Percentiles rank a stretch among this genome's conserved stretches.
Evolutionary conservation across 371 early-diverging fungal genomes (phyloP).

Genomic region (Mortierella sp.): DNA sequence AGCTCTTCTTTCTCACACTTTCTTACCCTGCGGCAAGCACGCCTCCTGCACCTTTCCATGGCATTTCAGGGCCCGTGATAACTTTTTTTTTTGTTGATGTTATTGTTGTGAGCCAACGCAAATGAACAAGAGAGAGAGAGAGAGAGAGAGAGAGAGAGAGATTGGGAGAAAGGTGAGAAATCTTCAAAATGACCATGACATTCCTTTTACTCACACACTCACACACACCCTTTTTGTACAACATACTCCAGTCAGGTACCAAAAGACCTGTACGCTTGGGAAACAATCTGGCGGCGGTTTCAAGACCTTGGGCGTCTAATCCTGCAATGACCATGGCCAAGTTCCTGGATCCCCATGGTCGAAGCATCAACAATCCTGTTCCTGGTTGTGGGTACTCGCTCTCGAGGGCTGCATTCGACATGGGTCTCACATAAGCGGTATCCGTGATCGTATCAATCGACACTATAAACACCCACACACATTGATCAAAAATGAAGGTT

Average conservation of each 20-base stretch:
- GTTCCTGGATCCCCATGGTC: constrained; percentile 42
- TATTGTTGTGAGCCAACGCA: too few species aligned
- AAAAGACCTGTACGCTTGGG: constrained; percentile 63
- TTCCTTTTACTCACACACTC: not conserved
- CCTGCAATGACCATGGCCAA: constrained; percentile 59
- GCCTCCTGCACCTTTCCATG: constrained; percentile 60
- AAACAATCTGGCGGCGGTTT: constrained; percentile 56
- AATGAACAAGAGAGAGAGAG: constrained; percentile 1
- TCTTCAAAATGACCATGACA: too few species aligned
- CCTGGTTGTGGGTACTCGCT: constrained; percentile 26
- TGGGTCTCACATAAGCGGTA: constrained; percentile 6
- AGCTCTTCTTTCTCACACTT: too few species aligned
- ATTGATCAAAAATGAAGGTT: too few species aligned
- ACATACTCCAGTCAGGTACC: constrained; percentile 63
- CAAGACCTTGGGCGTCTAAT: constrained; percentile 54
- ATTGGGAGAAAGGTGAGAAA: too few species aligned
- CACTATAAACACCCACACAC: too few species aligned
- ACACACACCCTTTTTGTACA: too few species aligned
- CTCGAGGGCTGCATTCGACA: not conserved
- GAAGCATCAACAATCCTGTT: constrained; percentile 57
- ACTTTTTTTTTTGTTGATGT: constrained; percentile 32
- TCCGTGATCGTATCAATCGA: constrained; percentile 14
- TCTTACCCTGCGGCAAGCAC: constrained; percentile 61
- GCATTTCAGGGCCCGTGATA: constrained; percentile 54
- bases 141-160: not conserved